phyloP scores from a whole-genome alignment of 2,329 filamentous ascomycete genomes.

The Ascochyta pisi region DNA sequence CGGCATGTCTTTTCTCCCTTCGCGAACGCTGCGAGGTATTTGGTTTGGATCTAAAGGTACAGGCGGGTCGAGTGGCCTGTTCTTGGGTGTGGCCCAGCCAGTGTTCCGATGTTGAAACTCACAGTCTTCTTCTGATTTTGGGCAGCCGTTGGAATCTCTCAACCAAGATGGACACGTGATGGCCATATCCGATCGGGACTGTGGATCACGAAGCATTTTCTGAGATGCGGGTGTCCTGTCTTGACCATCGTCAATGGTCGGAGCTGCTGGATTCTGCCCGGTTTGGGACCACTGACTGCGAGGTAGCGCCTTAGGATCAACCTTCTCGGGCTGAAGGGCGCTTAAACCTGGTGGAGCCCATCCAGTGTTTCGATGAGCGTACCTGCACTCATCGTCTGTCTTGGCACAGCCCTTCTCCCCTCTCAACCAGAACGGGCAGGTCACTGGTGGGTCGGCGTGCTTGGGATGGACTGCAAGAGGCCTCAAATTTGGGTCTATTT shows the following conservation, averaged over 20 bases:
- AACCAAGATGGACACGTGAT: constrained; percentile 29
- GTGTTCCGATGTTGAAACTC: constrained; percentile 12
- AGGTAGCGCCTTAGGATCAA: not conserved
- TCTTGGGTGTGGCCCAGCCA: constrained; percentile 7
- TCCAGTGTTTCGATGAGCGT: constrained; percentile 37
- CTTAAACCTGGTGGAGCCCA: constrained; percentile 7
- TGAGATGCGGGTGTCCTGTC: no score
- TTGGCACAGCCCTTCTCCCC: constrained; percentile 17
- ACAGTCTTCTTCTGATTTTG: constrained; percentile 13
- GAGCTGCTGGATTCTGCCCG: no score
- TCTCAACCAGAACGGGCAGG: constrained; percentile 27
- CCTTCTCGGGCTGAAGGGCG: not conserved
- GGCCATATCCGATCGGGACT: no score
- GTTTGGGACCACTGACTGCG: no score
- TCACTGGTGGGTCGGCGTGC: constrained; percentile 14
- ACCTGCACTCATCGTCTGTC: constrained; percentile 28
- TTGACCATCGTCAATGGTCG: no score
- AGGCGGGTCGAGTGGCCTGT: not conserved
- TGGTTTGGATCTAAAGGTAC: not conserved
- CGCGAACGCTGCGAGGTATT: not conserved
- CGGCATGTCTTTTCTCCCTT: no score
- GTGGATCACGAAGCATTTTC: no score
- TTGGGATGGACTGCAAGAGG: constrained; percentile 1
- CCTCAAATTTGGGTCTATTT: constrained; percentile 19
- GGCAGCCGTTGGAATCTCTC: constrained; percentile 7